phyloP scores from a whole-genome alignment of 106 monocot genomes.

The Dactylorhiza incarnata region DNA sequence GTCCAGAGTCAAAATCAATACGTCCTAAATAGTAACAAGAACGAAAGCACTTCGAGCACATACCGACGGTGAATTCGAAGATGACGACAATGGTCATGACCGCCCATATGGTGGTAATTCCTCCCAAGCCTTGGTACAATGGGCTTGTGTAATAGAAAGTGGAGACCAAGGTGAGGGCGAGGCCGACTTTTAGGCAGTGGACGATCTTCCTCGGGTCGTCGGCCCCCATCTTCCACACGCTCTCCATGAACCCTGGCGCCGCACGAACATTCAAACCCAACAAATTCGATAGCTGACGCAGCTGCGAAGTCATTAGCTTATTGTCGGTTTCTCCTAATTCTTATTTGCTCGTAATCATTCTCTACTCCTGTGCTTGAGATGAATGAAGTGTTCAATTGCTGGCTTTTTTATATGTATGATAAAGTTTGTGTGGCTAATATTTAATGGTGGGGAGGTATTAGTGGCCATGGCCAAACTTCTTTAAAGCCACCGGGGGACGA shows the following conservation, averaged over 20 bases:
- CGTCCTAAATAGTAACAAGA: too few species aligned
- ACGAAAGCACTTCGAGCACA: neutral
- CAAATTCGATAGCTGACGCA: neutral
- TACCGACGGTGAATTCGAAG: slow-evolving; percentile 67
- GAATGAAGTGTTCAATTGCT: neutral
- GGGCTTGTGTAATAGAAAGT: slow-evolving; percentile 56
- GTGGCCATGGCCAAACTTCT: neutral
- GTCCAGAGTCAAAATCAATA: too few species aligned
- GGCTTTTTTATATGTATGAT: neutral
- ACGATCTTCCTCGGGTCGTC: slow-evolving; percentile 44
- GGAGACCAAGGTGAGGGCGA: slow-evolving; percentile 38
- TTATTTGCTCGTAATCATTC: neutral
- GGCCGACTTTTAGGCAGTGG: slow-evolving; percentile 46
- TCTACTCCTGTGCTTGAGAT: neutral
- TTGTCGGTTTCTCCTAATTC: neutral
- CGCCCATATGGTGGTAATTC: slow-evolving; percentile 45
- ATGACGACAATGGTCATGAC: slow-evolving; percentile 53
- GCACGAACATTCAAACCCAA: neutral
- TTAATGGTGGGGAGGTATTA: neutral
- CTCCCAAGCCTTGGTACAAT: slow-evolving; percentile 38
- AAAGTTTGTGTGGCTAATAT: neutral
- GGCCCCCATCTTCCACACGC: slow-evolving; percentile 30
- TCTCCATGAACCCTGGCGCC: slow-evolving; percentile 9
- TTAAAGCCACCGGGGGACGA: neutral
- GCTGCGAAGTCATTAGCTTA: neutral